Evolutionary conservation across 2,329 filamentous ascomycete genomes (phyloP), one percentile per base, ranked within the genome.

Genomic region (Lachnellula hyalina): DNA sequence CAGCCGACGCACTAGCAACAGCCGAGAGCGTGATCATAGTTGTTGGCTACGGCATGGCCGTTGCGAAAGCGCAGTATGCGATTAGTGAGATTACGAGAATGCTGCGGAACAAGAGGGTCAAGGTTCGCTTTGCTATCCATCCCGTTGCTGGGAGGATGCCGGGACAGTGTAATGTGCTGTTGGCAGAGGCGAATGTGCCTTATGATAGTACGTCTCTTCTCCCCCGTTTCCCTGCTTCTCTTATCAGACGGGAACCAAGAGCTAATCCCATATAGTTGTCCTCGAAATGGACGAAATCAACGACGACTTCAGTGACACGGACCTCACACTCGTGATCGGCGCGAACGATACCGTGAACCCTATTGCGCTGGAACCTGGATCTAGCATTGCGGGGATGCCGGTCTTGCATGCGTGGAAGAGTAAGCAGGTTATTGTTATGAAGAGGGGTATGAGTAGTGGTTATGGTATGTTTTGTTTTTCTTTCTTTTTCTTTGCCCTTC

Each of bases 211-310:
- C 62, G 73, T 53, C 40, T 25, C 25, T 5, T 25, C 12, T n/a
- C 44, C 12, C n/a, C 25, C 35, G 41, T 2, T 35, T 28, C 9
- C 34, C 28, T 23, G 28, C 28, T 32, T 32, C 28, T 32, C 1
- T 32, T 8, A 9, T 32, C 9, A 3, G 28, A 32, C 2, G 28
- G 4, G 11, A 32, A 32, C 2, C 7, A 32, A 32, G 9, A 23
- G 7, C 40, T 40, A 40, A 59, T 19, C 48, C 21, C 47, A 63
- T 19, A 2, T 15, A 74, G 74, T 96, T 53, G 90, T 96, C 28
- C 79, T 95, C 46, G 90, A 96, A 73, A 96, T 96, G 90, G 91
- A 96, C 64, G 91, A 96, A 75, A 95, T 96, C 74, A 96, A 96
- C 70, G 90, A 95, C 59, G 90, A 96, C 66, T 96, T 96, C 70